Evolutionary conservation across 2,329 filamentous ascomycete genomes (phyloP).

Genomic region (Neonectria neomacrospora): DNA sequence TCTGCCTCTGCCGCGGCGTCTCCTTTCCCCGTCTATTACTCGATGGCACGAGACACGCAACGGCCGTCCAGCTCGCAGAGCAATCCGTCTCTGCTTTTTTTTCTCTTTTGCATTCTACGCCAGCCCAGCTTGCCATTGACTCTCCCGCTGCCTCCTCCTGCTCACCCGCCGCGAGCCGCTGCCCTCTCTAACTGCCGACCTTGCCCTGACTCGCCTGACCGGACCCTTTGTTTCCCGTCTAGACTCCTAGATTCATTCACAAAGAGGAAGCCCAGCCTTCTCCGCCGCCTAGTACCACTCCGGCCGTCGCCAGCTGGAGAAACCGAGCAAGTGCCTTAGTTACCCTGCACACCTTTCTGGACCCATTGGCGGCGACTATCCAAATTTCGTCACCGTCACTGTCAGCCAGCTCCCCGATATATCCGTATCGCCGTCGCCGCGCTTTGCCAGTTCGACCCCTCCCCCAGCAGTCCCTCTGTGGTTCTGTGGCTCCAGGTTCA

Average conservation of each 20-base stretch:
- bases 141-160: constrained; percentile 6
- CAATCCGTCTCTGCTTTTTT: constrained; percentile 38
- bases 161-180: constrained; percentile 15
- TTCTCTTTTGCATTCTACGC: constrained; percentile 22
- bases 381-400: constrained; percentile 3
- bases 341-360: constrained; percentile 2
- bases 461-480: not conserved
- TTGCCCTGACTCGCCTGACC: constrained; percentile 24
- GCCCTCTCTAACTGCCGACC: constrained; percentile 5
- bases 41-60: constrained; percentile 57
- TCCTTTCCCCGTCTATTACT: constrained; percentile 48
- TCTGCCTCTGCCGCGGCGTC: constrained; percentile 48
- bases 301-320: constrained; percentile 17
- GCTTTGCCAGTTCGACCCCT: constrained; percentile 21
- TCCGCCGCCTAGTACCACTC: constrained; percentile 7
- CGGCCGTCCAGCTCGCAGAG: constrained; percentile 53
- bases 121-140: constrained; percentile 21
- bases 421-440: constrained; percentile 29
- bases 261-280: constrained; percentile 4
- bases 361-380: constrained; percentile 7
- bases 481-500: constrained; percentile 4
- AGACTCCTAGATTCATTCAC: not conserved
- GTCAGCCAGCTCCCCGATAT: constrained; percentile 26
- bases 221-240: constrained; percentile 15
- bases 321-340: constrained; percentile 14